Evolutionary conservation across 2,329 filamentous ascomycete genomes (phyloP).

Genomic region (Stromatinia cepivora): DNA sequence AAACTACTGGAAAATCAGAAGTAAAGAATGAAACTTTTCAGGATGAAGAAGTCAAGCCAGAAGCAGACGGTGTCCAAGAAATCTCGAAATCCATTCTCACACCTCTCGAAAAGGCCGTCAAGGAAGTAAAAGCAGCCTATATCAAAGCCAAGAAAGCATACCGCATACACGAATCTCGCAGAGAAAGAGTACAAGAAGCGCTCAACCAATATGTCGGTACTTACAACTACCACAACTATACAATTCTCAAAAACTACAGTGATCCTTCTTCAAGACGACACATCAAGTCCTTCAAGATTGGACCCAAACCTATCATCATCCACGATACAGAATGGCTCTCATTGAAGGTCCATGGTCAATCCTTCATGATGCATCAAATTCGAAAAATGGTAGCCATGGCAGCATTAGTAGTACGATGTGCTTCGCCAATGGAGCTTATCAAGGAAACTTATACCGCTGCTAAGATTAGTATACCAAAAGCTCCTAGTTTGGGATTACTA

Average conservation of each 20-base stretch:
- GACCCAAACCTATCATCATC: constrained; percentile 75
- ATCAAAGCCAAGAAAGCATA: constrained; percentile 81
- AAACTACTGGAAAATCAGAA: background rate
- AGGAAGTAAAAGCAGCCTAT: constrained; percentile 78
- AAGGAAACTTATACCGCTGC: constrained; percentile 68
- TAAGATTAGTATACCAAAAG: constrained; percentile 88
- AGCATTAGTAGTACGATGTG: constrained; percentile 79
- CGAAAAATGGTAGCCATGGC: constrained; percentile 98
- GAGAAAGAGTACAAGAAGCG: constrained; percentile 72
- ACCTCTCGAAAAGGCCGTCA: constrained; percentile 65
- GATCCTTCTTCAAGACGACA: constrained; percentile 85
- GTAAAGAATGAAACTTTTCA: background rate
- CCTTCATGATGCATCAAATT: constrained; percentile 99
- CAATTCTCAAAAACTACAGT: constrained; percentile 77
- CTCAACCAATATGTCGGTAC: constrained; percentile 80
- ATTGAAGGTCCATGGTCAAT: constrained; percentile 94
- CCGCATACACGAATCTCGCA: constrained; percentile 70
- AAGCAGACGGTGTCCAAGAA: constrained; percentile 25
- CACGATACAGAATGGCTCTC: constrained; percentile 93
- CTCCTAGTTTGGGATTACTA: constrained; percentile 81
- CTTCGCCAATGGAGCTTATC: constrained; percentile 71
- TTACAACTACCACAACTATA: constrained; percentile 96
- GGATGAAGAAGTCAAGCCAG: constrained; percentile 3
- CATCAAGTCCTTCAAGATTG: constrained; percentile 88
- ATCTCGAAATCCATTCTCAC: constrained; percentile 33